Base-by-base conservation (phyloP, 371 early-diverging fungal species). In the Chytridium lagenaria region DNA sequence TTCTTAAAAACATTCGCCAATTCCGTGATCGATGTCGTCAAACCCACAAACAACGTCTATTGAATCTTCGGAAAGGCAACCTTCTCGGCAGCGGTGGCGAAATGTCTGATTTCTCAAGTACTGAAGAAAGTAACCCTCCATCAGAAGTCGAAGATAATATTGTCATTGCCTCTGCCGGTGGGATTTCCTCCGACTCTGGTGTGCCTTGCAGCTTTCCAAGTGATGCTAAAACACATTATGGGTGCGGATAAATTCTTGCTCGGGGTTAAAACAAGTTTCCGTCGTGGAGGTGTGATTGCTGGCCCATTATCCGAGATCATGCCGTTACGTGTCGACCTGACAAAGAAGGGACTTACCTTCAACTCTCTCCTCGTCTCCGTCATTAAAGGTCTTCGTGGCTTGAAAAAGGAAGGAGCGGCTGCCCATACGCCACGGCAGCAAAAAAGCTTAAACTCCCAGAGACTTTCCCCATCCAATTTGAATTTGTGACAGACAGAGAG, bases 221-320 rank as follows among this genome's bases (percentile, higher is more conserved):
- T 86, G 38, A 74, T 84, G n/a, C 75, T 86, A 28, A 80, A 81
- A 63, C 86, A 86, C 78, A 75, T 85, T 34, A 51, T 80, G 5
- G 86, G 86, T 30, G 67, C 5, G 30, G 84, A 84, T 38, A 74
- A 80, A 51, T 86, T 77, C 64, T 74, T 85, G 12, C 12, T 86
- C 1, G 86, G 85, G 1, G n/a, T 77, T 12, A 61, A 71, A 1
- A 76, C 71, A 15, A 59, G 50, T 12, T 77, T 78, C 66, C 80
- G 86, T 2, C 73, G 65, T 1, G 19, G 26, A 3, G 83, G 81
- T 19, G 57, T 77, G 50, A 52, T 78, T 15, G 74, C 79, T 37
- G 85, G 86, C 12, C 86, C 86, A 2, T 65, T 79, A 22, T 63
- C 81, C 15, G 83, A 84, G 74, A 77, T 80, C 1, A 37, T 86